Base-by-base conservation (phyloP, 257 asterid genomes). In the Solanum etuberosum region DNA sequence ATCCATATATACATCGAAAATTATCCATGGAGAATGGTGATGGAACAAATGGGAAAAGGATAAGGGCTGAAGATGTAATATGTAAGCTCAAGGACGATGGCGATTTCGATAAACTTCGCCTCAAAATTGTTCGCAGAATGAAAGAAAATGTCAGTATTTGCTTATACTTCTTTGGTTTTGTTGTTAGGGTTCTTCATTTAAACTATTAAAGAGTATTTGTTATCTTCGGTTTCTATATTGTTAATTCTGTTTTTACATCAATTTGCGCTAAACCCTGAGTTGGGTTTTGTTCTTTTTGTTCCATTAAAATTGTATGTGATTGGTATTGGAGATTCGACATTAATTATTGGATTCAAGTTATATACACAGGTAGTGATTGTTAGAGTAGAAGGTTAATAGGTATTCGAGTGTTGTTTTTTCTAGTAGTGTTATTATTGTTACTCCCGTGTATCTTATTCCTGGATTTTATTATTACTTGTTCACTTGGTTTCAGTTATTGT, bases 51-150 rank as follows among this genome's bases (percentile, higher is more conserved):
- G 78, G 85, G 87, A 88, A 90, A 82, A 89, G 86, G 76, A 80
- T 90, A 38, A 89, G 68, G n/a, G 86, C 86, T 9, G 91, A 91
- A 16, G 96, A 93, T 68, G 98, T 96, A 23, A 88, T 96, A 48
- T 89, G 96, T 68, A 94, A 92, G 92, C 90, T 96, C 86, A 96
- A 95, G 86, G 99, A 96, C 85, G 99, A 95, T 83, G 99, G 98
- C 27, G 98, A 94, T 91, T 96, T 91, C 90, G 99, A 96, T 86
- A 91, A 88, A 83, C 95, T 96, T 77, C 99, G 99, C 74, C 91
- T 93, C 88, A 93, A 95, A 86, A 92, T 94, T 89, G 89, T 94
- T 86, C 98, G 98, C 74, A 94, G 89, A 67, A 90, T 96, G 84
- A 96, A 95, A 88, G 95, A 95, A 14, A 92, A 95, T 86, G 99